These are phyloP conservation scores for Russula dissimulans DNA, from an alignment of 768 basidiomycete species.

Conservation along the genomic window DNA sequence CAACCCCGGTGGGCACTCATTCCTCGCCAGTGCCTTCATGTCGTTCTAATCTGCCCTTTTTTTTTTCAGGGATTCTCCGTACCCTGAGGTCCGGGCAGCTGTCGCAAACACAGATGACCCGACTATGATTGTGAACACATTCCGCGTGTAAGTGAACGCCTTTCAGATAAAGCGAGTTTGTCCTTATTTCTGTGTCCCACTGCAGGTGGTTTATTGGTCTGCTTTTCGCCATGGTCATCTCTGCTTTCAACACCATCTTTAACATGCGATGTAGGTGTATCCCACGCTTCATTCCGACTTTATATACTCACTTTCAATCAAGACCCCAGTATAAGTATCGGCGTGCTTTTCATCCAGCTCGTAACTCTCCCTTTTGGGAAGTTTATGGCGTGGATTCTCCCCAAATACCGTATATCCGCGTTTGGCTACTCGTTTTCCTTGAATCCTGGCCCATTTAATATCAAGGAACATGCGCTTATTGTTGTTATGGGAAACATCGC, in stretches of 20 bases:
- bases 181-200: neutral
- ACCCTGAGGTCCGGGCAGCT: conserved; percentile 81
- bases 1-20: no score
- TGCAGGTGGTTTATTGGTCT: conserved; percentile 63
- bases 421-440: conserved; percentile 68
- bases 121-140: conserved; percentile 69
- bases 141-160: conserved; percentile 47
- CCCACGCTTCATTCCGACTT: no score
- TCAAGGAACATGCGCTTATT: conserved; percentile 86
- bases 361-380: conserved; percentile 67
- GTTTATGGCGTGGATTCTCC: conserved; percentile 55
- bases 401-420: conserved; percentile 51
- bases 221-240: conserved; percentile 44
- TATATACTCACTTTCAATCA: no score
- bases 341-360: conserved; percentile 71
- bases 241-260: conserved; percentile 59
- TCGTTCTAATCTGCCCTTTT: no score
- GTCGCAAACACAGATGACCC: conserved; percentile 76
- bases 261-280: conserved; percentile 56
- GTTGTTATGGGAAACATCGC: conserved; percentile 74
- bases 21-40: no score
- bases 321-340: no score
- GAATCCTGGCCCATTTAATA: conserved; percentile 77
- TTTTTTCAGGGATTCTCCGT: conserved; percentile 84
- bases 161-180: neutral